Base-by-base conservation (phyloP, 345 rosid genomes). In the Eucalyptus rudis region DNA sequence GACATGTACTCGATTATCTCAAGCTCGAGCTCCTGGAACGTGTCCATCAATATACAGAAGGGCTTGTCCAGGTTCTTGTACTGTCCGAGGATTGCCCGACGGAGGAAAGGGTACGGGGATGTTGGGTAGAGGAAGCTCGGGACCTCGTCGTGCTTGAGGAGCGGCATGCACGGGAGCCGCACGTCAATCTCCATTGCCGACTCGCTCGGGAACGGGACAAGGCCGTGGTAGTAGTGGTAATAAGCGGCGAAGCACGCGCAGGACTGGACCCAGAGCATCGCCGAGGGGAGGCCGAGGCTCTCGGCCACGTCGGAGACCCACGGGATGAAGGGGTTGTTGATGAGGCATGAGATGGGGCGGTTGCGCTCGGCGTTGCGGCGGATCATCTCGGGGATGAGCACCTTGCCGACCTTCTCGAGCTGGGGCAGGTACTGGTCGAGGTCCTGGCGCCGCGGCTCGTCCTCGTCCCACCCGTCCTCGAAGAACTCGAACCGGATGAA, bases 241-340 rank as follows among this genome's bases (percentile, higher is more conserved):
- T 97, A 97, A 43, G 96, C 89, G 0, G 96, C 91, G 52, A 97
- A 95, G 89, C 96, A 94, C 3, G 98, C 98, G 14, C 96, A 96
- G 15, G 99, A 96, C 59, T 97, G 99, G 27, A 97, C 97, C 99
- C 99, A 97, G 10, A 97, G 97, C 92, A 96, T 90, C 5, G 99
- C 99, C 33, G 96, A 96, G 33, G 99, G 98, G 87, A 97, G 89
- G 79, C 95, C 95, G 6, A 97, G 93, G 84, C 90, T 89, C 68
- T 91, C 95, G 1, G 97, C 99, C 4, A 97, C 95, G 71, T 96
- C 99, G 4, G 97, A 93, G 5, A 93, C 98, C 99, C 99, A 97
- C 9, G 99, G 95, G 24, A 96, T 93, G 89, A 97, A 96, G 29
- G 99, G 97, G 91, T 96, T 97, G 90, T 93, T 96, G 89, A 97